Evolutionary conservation across 306 rosid genomes (phyloP), one percentile per base, ranked within the genome.

Genomic region (Crotalaria pallida): DNA sequence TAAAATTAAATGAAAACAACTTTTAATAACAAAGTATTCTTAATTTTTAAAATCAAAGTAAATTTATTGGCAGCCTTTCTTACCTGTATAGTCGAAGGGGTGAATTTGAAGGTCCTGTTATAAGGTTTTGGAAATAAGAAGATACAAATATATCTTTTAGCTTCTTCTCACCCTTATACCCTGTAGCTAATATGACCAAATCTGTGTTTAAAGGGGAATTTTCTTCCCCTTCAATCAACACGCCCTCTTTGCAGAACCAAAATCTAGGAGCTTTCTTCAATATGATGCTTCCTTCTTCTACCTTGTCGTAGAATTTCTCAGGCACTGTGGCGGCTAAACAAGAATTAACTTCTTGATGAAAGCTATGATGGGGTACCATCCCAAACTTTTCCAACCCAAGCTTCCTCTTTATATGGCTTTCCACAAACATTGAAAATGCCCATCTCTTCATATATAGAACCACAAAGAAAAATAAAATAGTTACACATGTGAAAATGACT

Each of bases 331-430:
- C 33, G 36, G 73, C 5, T 68, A 76, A 3, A 79, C 95, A 83
- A 7, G 91, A 45, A 71, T 71, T 84, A 0, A 90, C 9, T 6
- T 83, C 60, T 45, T 83, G 72, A 27, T 79, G 82, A 50, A 90
- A 88, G 33, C 88, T 76, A 5, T 84, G 92, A 48, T 44, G 65
- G 1, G 95, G 95, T 7, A 90, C 86, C 95, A 90, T 81, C 43
- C 96, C 95, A 18, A 79, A 79, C 84, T 86, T 88, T 4, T 22
- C 23, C 69, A 90, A 47, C 16, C 58, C 59, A 5, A 74, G 83
- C 82, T 88, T 88, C 50, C 62, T 73, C 12, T 4, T 73, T 26
- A 86, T 40, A 44, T 86, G 11, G 55, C 86, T 84, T 75, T 90
- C 95, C 13, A 90, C 96, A 31, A 90, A 62, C 67, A 81, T 86